phyloP scores from a whole-genome alignment of 2,329 filamentous ascomycete genomes.

The Colletotrichum cuscutae region DNA sequence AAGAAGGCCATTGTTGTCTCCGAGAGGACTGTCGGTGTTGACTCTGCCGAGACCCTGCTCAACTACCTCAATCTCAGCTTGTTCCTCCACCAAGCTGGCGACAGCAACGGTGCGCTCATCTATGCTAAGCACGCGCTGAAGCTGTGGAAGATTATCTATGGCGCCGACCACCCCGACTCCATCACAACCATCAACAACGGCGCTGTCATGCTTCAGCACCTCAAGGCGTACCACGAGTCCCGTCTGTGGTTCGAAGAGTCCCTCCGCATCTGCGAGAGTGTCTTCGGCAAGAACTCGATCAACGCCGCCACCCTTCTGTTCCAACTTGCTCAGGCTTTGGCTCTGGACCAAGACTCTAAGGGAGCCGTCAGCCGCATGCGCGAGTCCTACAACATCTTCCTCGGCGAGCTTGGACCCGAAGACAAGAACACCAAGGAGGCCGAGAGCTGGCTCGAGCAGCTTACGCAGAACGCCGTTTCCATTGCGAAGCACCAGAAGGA shows the following conservation, averaged over 20 bases:
- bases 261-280: conserved; percentile 85
- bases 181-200: conserved; percentile 99
- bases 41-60: conserved; percentile 92
- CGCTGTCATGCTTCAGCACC: conserved; percentile 95
- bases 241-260: conserved; percentile 97
- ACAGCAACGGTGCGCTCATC: conserved; percentile 86
- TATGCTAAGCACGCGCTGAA: conserved; percentile 94
- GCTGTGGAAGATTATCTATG: conserved; percentile 97
- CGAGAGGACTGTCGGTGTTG: conserved; percentile 92
- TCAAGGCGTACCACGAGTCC: conserved; percentile 95
- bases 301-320: conserved; percentile 95
- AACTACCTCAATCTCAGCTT: conserved; percentile 96
- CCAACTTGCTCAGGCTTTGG: conserved; percentile 95
- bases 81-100: conserved; percentile 91
- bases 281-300: conserved; percentile 90
- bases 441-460: conserved; percentile 94
- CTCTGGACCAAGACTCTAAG: conserved; percentile 95
- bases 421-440: conserved; percentile 99
- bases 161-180: conserved; percentile 91
- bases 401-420: conserved; percentile 83
- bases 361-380: conserved; percentile 92
- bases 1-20: conserved; percentile 97
- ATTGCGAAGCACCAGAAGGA: conserved; percentile 96
- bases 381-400: conserved; percentile 96
- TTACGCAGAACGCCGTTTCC: conserved; percentile 93